Evolutionary conservation across 2,329 filamentous ascomycete species (phyloP), one percentile per base, ranked within the genome.

Genomic region (Cercospora sp.): DNA sequence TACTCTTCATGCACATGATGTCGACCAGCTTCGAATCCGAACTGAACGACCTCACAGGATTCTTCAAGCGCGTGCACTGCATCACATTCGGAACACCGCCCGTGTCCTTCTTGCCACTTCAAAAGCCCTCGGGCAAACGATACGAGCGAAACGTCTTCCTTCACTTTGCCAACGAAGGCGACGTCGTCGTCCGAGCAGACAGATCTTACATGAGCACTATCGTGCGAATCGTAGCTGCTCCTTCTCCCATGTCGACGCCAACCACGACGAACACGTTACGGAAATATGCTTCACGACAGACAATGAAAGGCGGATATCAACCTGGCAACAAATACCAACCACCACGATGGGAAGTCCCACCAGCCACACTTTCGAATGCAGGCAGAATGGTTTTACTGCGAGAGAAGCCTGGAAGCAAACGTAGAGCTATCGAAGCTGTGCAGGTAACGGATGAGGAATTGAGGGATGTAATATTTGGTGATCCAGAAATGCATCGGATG

Each of bases 61-160:
- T 80, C 78, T 95, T 97, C 81, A 90, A 89, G 75, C 85, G 91
- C 51, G 85, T 96, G 3, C 92, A 97, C 79, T 97, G 93, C 79
- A 83, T 96, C 48, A 94, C 90, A 0, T 96, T 96, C 73, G 93
- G 93, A n/a, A 86, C 91, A 0, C 93, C 93, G 1, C 92, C 93
- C 0, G 84, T 96, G 1, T 90, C 89, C 20, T 83, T 93, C 0
- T 82, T 91, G 1, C 91, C 92, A 0, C 80, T 96, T 2, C 75
- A 83, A 30, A 90, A 87, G 71, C 89, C 90, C 0, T 73, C 73
- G 3, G 73, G 77, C 12, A 74, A 75, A 48, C 72, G 75, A 10
- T 77, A 83, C 4, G 78, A 83, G 30, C 93, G 91, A 75, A 93
- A 88, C 66, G 77, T 94, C 4, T 97, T 97, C 77, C 85, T 92